These are phyloP conservation scores for Cyclotella choctawhatcheeana DNA, from an alignment of 108 stramenopile species.

Conservation along the genomic window DNA sequence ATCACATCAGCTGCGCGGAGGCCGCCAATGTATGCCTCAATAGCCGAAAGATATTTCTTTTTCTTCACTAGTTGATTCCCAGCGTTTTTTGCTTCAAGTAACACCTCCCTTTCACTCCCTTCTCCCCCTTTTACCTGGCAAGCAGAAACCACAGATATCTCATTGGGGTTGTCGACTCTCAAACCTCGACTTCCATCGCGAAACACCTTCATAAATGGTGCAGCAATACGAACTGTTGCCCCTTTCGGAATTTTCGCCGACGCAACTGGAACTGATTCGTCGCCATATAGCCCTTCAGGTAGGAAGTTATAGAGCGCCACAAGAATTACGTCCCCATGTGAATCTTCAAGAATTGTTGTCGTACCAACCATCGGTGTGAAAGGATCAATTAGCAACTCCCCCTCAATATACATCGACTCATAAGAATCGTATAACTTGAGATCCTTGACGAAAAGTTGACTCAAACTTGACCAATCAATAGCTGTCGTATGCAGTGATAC, in stretches of 20 bases:
- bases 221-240: slow-evolving; percentile 27
- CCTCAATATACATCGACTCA: slow-evolving; percentile 26
- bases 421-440: slow-evolving; percentile 29
- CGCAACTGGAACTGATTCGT: slow-evolving; percentile 28
- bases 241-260: slow-evolving; percentile 28
- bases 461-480: slow-evolving; percentile 22
- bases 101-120: neutral
- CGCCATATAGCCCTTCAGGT: slow-evolving; percentile 24
- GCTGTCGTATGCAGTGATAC: neutral
- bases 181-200: slow-evolving; percentile 40
- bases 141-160: slow-evolving; percentile 20
- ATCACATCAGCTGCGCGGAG: slow-evolving; percentile 12
- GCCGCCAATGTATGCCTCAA: slow-evolving; percentile 16
- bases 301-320: slow-evolving; percentile 32
- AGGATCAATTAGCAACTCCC: slow-evolving; percentile 27
- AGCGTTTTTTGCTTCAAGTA: slow-evolving; percentile 4
- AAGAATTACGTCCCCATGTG: slow-evolving; percentile 16
- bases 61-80: slow-evolving; percentile 26
- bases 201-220: slow-evolving; percentile 29
- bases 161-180: slow-evolving; percentile 35
- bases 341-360: slow-evolving; percentile 35
- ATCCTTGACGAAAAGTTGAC: slow-evolving; percentile 6
- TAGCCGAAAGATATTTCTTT: slow-evolving; percentile 19
- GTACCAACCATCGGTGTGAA: slow-evolving; percentile 43
- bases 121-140: too few species aligned